These are phyloP conservation scores for Lithospermum erythrorhizon DNA, from an alignment of 257 asterid species.

Conservation along the genomic window DNA sequence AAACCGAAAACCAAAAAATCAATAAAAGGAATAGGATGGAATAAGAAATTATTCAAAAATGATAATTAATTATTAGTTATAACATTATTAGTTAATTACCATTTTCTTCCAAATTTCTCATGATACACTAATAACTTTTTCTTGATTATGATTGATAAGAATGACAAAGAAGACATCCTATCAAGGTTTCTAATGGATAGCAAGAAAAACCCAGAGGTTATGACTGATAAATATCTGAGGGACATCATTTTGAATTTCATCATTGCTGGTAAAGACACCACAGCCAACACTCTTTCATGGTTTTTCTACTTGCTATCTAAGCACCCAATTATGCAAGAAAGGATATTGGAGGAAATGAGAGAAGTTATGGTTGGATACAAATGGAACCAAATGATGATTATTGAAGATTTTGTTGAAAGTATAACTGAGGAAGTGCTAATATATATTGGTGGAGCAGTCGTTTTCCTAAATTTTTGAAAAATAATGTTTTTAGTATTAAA, in stretches of 20 bases:
- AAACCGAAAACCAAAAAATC: no score
- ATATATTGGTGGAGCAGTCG: no score
- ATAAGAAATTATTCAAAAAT: not conserved
- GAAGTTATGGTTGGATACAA: slow-evolving; percentile 8
- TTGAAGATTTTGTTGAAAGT: slow-evolving; percentile 27
- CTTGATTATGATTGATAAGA: slow-evolving; percentile 17
- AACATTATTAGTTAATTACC: no score
- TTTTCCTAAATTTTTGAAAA: no score
- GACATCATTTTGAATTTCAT: slow-evolving; percentile 60
- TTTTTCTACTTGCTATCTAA: slow-evolving; percentile 52
- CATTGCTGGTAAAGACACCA: slow-evolving; percentile 66
- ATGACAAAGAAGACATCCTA: slow-evolving; percentile 56
- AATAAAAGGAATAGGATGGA: no score
- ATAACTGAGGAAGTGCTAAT: slow-evolving; percentile 52
- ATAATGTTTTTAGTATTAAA: no score
- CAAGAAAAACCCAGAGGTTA: slow-evolving; percentile 45
- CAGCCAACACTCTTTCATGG: slow-evolving; percentile 75
- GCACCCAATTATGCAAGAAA: slow-evolving; percentile 49
- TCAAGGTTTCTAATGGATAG: slow-evolving; percentile 59
- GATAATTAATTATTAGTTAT: no score
- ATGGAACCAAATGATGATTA: slow-evolving; percentile 7
- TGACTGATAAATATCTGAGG: slow-evolving; percentile 48
- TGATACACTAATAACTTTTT: not conserved
- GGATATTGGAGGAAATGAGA: slow-evolving; percentile 29
- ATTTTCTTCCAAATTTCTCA: no score